A percentile compares a stretch with the other conserved stretches of the same genome.
phyloP scores from a whole-genome alignment of 371 early-diverging fungal genomes.

The Conidiobolus incongruus region DNA sequence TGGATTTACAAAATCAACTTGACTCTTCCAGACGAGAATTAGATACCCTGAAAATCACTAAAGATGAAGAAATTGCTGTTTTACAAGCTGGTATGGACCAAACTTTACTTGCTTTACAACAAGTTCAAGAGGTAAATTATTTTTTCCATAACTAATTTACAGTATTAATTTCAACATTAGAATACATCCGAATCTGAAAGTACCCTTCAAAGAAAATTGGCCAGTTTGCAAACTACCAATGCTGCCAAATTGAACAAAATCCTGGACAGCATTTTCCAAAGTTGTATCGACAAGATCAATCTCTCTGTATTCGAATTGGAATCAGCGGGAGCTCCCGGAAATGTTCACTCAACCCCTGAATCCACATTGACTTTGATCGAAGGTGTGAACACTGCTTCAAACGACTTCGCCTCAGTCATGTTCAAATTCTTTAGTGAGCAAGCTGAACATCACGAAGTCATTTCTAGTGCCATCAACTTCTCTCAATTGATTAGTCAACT shows the following conservation, averaged over 20 bases:
- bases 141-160: not conserved
- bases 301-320: slow-evolving; percentile 72
- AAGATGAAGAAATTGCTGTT: slow-evolving; percentile 76
- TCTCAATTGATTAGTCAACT: slow-evolving; percentile 67
- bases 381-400: slow-evolving; percentile 47
- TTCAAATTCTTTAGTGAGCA: slow-evolving; percentile 40
- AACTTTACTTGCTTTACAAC: slow-evolving; percentile 60
- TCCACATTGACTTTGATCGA: slow-evolving; percentile 78
- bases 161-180: slow-evolving; percentile 2
- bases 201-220: slow-evolving; percentile 2
- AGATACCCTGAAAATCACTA: slow-evolving; percentile 8
- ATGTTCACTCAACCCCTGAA: slow-evolving; percentile 75
- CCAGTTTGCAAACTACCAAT: not conserved
- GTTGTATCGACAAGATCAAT: slow-evolving; percentile 66
- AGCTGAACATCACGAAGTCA: slow-evolving; percentile 66
- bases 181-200: not conserved
- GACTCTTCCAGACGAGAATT: not conserved
- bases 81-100: slow-evolving; percentile 91
- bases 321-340: slow-evolving; percentile 53
- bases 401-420: slow-evolving; percentile 54
- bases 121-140: slow-evolving; percentile 36
- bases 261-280: slow-evolving; percentile 61
- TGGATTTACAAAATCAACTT: not conserved
- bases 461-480: slow-evolving; percentile 55
- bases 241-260: slow-evolving; percentile 2